Evolutionary conservation across 164 flowering plant species (phyloP).

Genomic region (Hamamelis virginiana): DNA sequence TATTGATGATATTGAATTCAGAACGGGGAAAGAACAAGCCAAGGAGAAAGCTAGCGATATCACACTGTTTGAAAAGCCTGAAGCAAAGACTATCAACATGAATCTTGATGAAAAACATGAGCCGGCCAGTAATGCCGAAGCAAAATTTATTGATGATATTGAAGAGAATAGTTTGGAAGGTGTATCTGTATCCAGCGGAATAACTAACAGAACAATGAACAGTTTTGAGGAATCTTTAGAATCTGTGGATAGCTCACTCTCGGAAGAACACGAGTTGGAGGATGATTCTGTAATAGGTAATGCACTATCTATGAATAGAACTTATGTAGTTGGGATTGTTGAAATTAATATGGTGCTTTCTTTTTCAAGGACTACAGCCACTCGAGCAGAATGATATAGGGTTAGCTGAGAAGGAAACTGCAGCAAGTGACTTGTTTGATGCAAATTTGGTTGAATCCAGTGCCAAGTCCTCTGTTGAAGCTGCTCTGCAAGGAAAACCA

Average conservation of each 20-base stretch:
- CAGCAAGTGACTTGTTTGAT: slow-evolving; percentile 21
- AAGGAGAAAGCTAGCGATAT: slow-evolving; percentile 34
- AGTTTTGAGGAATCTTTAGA: slow-evolving; percentile 6
- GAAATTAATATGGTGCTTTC: slow-evolving; percentile 24
- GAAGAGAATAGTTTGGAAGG: slow-evolving; percentile 8
- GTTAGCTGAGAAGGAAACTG: slow-evolving; percentile 19
- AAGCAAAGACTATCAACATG: not conserved
- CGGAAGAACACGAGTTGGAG: slow-evolving; percentile 12
- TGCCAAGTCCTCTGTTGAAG: slow-evolving; percentile 19
- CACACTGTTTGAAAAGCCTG: slow-evolving; percentile 47
- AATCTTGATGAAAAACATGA: slow-evolving; percentile 18
- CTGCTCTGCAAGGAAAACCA: slow-evolving; percentile 48
- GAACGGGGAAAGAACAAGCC: slow-evolving; percentile 26
- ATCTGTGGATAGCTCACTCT: slow-evolving; percentile 11
- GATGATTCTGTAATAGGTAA: slow-evolving; percentile 36
- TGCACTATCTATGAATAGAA: not conserved
- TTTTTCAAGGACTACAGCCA: slow-evolving; percentile 60
- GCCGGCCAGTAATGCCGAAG: slow-evolving; percentile 17
- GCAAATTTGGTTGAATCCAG: slow-evolving; percentile 16
- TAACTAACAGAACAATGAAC: not conserved
- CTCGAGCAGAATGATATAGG: slow-evolving; percentile 18
- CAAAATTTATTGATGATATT: slow-evolving; percentile 3
- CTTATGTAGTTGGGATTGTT: not conserved
- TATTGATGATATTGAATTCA: slow-evolving; percentile 15
- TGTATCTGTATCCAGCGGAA: not conserved